Conservation (phyloP, 1,139 yeast genomes). For the Protomyces macrosporus region DNA sequence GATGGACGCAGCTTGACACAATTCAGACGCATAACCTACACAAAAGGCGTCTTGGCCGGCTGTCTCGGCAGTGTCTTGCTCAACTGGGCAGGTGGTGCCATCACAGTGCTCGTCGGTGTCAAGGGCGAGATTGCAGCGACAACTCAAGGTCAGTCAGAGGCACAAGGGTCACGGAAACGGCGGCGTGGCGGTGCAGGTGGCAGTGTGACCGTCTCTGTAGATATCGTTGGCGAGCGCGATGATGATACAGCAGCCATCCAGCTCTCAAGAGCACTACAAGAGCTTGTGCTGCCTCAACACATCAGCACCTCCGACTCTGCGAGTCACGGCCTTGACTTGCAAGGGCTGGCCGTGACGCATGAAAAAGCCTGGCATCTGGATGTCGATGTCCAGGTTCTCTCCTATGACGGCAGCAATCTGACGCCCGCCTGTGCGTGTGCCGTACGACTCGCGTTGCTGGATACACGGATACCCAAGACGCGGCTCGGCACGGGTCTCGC, state of each 20-base stretch:
- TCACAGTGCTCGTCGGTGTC: slow-evolving; percentile 14
- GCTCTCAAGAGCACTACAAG: neutral
- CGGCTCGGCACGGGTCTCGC: neutral
- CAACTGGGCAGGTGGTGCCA: slow-evolving; percentile 10
- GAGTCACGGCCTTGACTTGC: slow-evolving; percentile 6
- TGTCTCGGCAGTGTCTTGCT: slow-evolving; percentile 19
- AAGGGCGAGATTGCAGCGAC: slow-evolving; percentile 12
- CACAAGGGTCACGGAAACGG: neutral
- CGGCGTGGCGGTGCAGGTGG: neutral
- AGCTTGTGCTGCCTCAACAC: neutral
- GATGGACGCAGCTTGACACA: slow-evolving; percentile 13
- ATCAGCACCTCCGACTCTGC: too few relatives aligned
- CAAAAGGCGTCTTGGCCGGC: slow-evolving; percentile 7
- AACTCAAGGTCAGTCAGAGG: neutral
- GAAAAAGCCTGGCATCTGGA: slow-evolving; percentile 10
- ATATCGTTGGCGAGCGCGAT: slow-evolving; percentile 19
- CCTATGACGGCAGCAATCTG: slow-evolving; percentile 12
- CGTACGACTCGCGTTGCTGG: slow-evolving; percentile 22
- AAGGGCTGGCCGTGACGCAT: slow-evolving; percentile 1
- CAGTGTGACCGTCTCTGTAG: neutral
- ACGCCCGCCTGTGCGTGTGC: slow-evolving; percentile 19
- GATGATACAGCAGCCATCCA: slow-evolving; percentile 10
- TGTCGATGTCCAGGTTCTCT: slow-evolving; percentile 13
- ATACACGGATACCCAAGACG: slow-evolving; percentile 17
- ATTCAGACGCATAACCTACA: slow-evolving; percentile 20